These are phyloP conservation scores for Hyaloperonospora arabidopsidis DNA, from an alignment of 352 stramenopile species.

Conservation along the genomic window DNA sequence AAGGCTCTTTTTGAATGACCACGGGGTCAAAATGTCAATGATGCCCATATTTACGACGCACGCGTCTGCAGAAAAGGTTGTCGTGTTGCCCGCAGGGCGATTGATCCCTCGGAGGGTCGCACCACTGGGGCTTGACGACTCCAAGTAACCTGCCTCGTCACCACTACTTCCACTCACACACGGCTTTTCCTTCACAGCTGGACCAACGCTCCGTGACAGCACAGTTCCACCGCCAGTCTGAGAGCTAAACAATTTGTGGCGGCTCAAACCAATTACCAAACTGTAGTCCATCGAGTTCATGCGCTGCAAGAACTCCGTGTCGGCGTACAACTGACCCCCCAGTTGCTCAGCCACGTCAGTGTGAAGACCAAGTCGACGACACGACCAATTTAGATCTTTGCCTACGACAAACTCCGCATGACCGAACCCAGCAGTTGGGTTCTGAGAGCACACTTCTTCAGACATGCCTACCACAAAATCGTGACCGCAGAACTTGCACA, in stretches of 20 bases:
- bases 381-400: constrained; percentile 86
- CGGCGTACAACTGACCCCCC: constrained; percentile 78
- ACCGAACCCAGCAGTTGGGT: constrained; percentile 49
- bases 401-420: constrained; percentile 75
- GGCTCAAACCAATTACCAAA: constrained; percentile 89
- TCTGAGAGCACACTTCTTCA: constrained; percentile 62
- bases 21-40: constrained; percentile 95
- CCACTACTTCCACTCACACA: constrained; percentile 26
- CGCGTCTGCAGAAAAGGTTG: constrained; percentile 51
- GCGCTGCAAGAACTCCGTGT: constrained; percentile 88
- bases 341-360: constrained; percentile 65
- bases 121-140: constrained; percentile 44
- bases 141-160: constrained; percentile 46
- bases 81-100: constrained; percentile 21
- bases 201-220: constrained; percentile 26
- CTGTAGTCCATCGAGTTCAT: constrained; percentile 98
- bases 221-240: constrained; percentile 29
- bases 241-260: constrained; percentile 34
- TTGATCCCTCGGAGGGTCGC: constrained; percentile 25
- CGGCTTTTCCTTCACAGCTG: constrained; percentile 28
- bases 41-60: constrained; percentile 93
- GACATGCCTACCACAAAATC: constrained; percentile 85
- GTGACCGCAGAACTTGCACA: constrained; percentile 84
- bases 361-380: constrained; percentile 60
- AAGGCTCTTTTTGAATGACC: constrained; percentile 89